Conservation (phyloP, 1,139 yeast species). For the Lodderomyces margitis region DNA sequence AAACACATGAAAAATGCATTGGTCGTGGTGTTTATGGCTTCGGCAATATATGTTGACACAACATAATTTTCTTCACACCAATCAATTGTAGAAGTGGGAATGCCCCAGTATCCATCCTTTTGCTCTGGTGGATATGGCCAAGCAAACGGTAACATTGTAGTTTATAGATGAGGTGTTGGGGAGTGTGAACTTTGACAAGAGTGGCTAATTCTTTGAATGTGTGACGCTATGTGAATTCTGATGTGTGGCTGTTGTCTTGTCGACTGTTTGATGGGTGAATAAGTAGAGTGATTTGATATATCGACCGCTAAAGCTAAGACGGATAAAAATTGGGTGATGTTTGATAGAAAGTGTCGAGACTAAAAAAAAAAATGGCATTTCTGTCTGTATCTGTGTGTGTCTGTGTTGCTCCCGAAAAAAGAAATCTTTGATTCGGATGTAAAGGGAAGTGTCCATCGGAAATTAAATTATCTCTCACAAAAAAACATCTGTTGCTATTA, state of each 20-base stretch:
- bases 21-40: conserved; percentile 78
- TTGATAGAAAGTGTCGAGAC: neutral
- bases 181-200: no score
- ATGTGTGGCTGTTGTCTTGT: no score
- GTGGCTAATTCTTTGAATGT: neutral
- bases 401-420: neutral
- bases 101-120: conserved; percentile 45
- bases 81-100: conserved; percentile 73
- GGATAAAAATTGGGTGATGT: no score
- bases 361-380: neutral
- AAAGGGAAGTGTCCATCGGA: conserved; percentile 1
- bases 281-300: no score
- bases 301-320: no score
- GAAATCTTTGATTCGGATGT: neutral
- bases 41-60: conserved; percentile 83
- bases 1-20: conserved; percentile 67
- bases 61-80: conserved; percentile 98
- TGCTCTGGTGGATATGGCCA: conserved; percentile 46
- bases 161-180: no score
- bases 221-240: no score
- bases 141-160: conserved; percentile 46
- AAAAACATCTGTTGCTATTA: no score
- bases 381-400: neutral
- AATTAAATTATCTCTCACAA: neutral
- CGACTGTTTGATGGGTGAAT: no score